Base-by-base conservation (phyloP, 1,284 basidiomycete genomes). In the Ganoderma boninense region DNA sequence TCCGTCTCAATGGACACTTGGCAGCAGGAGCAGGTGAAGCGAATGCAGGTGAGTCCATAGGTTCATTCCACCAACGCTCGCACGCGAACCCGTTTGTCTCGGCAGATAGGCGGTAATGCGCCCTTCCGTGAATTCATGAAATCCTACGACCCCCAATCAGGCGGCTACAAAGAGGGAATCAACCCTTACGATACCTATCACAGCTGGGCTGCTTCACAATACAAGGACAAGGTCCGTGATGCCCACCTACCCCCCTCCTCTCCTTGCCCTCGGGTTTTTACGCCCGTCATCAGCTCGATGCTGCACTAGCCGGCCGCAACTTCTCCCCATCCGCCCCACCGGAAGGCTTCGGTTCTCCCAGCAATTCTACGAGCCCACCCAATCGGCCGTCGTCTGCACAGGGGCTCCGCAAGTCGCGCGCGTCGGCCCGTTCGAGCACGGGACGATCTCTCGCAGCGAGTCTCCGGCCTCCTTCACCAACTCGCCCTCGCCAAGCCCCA, bases 1-100 rank as follows among this genome's bases (percentile, higher is more conserved):
- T 96, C 94, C 62, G 90, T 96, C 76, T 97, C 96, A 68, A 98
- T 98, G 96, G 96, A 97, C 83, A 93, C 95, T 77, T 98, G 96
- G 96, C 93, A 95, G 70, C 89, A 92, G 52, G 95, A 96, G 66
- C 96, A 98, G 81, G 85, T 97, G 75, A 91, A 85, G 77, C 91
- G 96, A 74, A 97, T 98, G 95, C 91, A 94, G 89, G 94, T 95
- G 59, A 64, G 85, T 73, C 10, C 66, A 62, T 68, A 65, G 69
- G 44, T 62, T 75, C 73, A 69, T 67, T 65, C 18, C 46, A 26
- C 38, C n/a, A 38, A 2, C 44, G n/a, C 23, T 64, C 67, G 69
- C 65, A 67, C 59, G 66, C 63, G 64, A 62, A 64, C 64, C 65
- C 56, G 66, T 62, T 62, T 32, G 23, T 13, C 67, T 73, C 42